phyloP scores from a whole-genome alignment of 2,329 filamentous ascomycete species.

The Coleophoma crateriformis region DNA sequence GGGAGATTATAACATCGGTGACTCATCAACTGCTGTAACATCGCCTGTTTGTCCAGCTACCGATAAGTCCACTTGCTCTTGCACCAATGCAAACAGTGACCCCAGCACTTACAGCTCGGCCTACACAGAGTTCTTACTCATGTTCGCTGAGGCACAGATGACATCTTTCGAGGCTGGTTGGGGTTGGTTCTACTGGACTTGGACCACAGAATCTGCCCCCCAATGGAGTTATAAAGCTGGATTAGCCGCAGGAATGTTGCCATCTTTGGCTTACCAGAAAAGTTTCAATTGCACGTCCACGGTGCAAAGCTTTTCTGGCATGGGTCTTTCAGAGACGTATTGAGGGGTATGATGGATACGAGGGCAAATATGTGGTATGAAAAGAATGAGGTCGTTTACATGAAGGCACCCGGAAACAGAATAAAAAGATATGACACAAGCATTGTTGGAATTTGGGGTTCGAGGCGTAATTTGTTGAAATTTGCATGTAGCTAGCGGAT shows the following conservation, averaged over 20 bases:
- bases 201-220: conserved; percentile 78
- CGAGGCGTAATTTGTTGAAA: no score
- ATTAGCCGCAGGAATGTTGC: conserved; percentile 72
- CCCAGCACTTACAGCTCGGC: conserved; percentile 57
- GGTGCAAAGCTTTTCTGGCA: conserved; percentile 47
- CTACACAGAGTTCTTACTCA: conserved; percentile 82
- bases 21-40: conserved; percentile 47
- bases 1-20: conserved; percentile 72
- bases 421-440: no score
- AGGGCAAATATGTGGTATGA: no score
- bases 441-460: no score
- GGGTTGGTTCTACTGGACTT: conserved; percentile 99
- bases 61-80: conserved; percentile 61
- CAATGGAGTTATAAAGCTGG: conserved; percentile 94
- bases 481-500: no score
- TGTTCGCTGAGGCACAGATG: conserved; percentile 97
- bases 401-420: no score
- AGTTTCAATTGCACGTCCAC: conserved; percentile 58
- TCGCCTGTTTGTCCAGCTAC: conserved; percentile 72
- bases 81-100: conserved; percentile 70
- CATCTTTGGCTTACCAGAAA: conserved; percentile 64
- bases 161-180: conserved; percentile 84
- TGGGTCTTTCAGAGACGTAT: conserved; percentile 44
- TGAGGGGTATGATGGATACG: conserved; percentile 15
- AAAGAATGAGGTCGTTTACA: no score